Base-by-base conservation (phyloP, 2,329 filamentous ascomycete genomes). In the Emmonsiellopsis sp. region DNA sequence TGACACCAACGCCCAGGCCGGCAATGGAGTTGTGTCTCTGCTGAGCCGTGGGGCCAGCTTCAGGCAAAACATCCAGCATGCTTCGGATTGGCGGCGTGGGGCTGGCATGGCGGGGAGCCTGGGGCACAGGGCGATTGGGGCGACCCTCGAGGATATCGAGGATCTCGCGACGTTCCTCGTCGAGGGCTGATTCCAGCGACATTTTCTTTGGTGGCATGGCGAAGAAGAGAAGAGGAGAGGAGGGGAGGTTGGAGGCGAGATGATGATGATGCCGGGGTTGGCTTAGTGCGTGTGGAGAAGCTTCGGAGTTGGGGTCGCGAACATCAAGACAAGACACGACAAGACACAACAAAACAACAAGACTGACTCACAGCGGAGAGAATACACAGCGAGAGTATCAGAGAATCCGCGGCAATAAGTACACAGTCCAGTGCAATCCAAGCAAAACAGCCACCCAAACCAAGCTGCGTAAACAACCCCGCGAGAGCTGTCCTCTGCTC, bases 111-210 rank as follows among this genome's bases (percentile, higher is more conserved):
- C 57, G 84, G 80, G 43, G 75, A 27, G 21, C 42, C 77, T 77
- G 59, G 77, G 73, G 43, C 56, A 69, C 57, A 54, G 70, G 42
- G 55, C 36, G 54, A 55, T 27, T 54, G 63, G 60, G 55, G 58
- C 54, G 65, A 44, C 77, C 78, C 66, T 86, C 83, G 42, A 89
- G 74, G 56, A 88, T 73, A 47, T 82, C 83, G 59, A 89, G 74
- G 40, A 90, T 83, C 70, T 88, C 86, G 57, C 78, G 77, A 57
- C 86, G 80, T 75, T 92, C 87, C 74, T 89, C 84, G 65, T 90
- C 87, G 58, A 90, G 76, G 59, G 84, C 81, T 48, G 85, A 81
- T 71, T 89, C 87, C 63, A 91, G 81, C 63, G 86, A 89, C 84
- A 88, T 88, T 50, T 63, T 63, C 56, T 64, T 66, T 44, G 56